Conservation (phyloP, 768 basidiomycete genomes). For the Tremella mesenterica region DNA sequence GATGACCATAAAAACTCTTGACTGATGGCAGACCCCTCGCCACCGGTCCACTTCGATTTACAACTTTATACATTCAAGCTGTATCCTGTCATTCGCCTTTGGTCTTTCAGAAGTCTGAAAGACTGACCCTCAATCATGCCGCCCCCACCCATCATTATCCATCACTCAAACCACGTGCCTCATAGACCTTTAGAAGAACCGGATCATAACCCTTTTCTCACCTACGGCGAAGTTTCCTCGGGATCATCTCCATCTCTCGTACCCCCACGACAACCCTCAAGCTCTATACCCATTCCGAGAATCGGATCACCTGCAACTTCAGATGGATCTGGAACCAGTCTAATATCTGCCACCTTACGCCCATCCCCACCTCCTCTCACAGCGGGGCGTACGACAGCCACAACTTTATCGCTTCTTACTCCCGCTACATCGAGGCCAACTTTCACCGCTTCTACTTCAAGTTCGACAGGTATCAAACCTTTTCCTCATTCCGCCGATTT, state of each 20-base stretch:
- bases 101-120: no score
- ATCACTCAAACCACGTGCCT: neutral
- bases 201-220: slow-evolving; percentile 1
- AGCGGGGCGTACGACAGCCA: neutral
- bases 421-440: neutral
- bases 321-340: neutral
- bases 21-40: no score
- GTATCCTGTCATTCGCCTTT: no score
- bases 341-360: neutral
- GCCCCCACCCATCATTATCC: neutral
- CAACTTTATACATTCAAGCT: no score
- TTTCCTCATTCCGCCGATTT: slow-evolving; percentile 6
- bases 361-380: neutral
- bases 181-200: neutral
- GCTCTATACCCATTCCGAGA: neutral
- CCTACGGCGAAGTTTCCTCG: no score
- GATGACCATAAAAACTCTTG: no score
- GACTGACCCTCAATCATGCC: no score
- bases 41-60: no score
- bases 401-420: neutral
- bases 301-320: neutral
- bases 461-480: neutral
- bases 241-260: no score
- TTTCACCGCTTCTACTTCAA: neutral
- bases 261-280: neutral